These are phyloP conservation scores for Curvularia eragrostidis DNA, from an alignment of 2,329 filamentous ascomycete genomes.

Conservation along the genomic window DNA sequence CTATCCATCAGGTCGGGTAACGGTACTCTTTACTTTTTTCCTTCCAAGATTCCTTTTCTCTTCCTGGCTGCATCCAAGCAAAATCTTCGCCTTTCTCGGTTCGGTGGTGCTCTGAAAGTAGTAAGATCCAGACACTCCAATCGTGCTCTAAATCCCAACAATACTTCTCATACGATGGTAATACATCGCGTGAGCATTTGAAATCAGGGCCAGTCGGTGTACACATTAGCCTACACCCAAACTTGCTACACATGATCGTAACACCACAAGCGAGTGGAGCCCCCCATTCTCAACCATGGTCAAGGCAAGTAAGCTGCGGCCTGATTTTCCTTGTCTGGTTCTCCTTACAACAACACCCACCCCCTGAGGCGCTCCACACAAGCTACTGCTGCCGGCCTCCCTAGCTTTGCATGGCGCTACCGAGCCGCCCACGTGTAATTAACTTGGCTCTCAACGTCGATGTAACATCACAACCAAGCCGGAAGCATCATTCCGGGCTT, in stretches of 20 bases:
- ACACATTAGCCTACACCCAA: not conserved
- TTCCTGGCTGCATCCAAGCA: constrained; percentile 1
- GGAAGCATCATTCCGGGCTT: not conserved
- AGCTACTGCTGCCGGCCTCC: not conserved
- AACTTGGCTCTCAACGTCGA: not conserved
- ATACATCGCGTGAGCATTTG: not conserved
- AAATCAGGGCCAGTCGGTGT: not conserved
- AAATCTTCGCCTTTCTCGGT: not conserved
- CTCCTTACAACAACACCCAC: not conserved
- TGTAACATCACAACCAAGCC: not conserved
- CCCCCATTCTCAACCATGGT: not conserved
- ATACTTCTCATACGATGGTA: not conserved
- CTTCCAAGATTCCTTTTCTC: constrained; percentile 8
- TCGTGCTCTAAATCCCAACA: too few relatives aligned
- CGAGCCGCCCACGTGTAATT: not conserved
- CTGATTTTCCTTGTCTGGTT: not conserved
- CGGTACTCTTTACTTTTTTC: constrained; percentile 11
- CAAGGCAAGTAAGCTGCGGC: not conserved
- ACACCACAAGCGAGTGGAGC: not conserved
- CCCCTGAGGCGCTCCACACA: not conserved
- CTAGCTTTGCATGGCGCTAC: not conserved
- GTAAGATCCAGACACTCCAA: too few relatives aligned
- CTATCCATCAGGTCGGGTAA: constrained; percentile 1
- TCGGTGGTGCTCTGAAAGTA: not conserved
- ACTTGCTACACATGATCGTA: not conserved